A percentile compares a stretch with the other conserved stretches of the same genome.
phyloP scores from a whole-genome alignment of 257 asterid genomes.

The Fraxinus americana region DNA sequence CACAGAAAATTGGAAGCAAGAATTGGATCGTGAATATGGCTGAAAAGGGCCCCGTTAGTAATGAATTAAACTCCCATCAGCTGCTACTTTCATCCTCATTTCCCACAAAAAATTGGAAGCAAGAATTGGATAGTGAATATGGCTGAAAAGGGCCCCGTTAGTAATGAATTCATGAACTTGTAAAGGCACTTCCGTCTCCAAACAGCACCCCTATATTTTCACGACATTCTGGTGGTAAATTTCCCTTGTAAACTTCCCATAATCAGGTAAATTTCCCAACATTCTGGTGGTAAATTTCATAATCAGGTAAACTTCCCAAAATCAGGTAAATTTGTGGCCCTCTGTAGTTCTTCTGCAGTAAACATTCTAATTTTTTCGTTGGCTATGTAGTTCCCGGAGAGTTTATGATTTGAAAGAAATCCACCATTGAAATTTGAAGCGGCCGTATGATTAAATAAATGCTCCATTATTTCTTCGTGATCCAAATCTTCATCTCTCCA shows the following conservation, averaged over 20 bases:
- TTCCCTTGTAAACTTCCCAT: neutral
- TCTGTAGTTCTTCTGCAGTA: conserved; percentile 37
- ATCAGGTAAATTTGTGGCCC: conserved; percentile 26
- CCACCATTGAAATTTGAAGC: conserved; percentile 40
- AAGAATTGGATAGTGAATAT: conserved; percentile 29
- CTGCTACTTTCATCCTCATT: conserved; percentile 40
- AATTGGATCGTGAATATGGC: conserved; percentile 33
- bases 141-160: conserved; percentile 34
- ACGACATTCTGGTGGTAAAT: no score
- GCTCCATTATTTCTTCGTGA: no score
- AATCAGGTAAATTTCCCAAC: no score
- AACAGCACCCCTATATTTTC: no score
- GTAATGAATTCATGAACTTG: conserved; percentile 45
- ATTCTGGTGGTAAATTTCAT: no score
- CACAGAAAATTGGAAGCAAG: conserved; percentile 33
- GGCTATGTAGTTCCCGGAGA: conserved; percentile 22
- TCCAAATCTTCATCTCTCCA: no score
- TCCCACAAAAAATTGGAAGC: conserved; percentile 40
- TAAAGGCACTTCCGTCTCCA: conserved; percentile 44
- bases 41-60: conserved; percentile 33
- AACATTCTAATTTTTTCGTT: conserved; percentile 30
- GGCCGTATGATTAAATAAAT: no score
- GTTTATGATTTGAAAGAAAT: conserved; percentile 28
- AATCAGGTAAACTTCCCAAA: conserved; percentile 16
- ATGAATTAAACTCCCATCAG: conserved; percentile 21